Conservation (phyloP, 306 rosid genomes). For the Acacia confusa region DNA sequence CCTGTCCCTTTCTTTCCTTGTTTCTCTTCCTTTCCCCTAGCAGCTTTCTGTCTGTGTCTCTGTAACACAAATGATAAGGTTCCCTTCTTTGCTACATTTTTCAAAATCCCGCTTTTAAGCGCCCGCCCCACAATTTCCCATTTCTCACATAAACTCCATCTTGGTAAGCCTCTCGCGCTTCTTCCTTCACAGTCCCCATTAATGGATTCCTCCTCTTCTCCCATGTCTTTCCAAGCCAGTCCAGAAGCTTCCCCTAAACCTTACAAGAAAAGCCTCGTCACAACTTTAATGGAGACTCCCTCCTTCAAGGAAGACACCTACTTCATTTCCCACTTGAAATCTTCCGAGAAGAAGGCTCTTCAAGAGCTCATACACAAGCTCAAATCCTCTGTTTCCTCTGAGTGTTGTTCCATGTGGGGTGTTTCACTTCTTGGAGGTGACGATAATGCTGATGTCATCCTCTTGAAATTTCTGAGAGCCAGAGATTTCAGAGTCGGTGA, state of each 20-base stretch:
- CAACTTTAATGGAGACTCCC: slow-evolving; percentile 65
- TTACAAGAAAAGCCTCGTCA: slow-evolving; percentile 66
- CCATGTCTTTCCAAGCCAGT: slow-evolving; percentile 42
- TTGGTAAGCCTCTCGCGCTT: slow-evolving; percentile 35
- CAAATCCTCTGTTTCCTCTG: slow-evolving; percentile 39
- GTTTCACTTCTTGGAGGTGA: slow-evolving; percentile 61
- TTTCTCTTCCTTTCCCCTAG: not conserved
- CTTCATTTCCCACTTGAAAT: slow-evolving; percentile 55
- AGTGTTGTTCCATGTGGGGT: slow-evolving; percentile 67
- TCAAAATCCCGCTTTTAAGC: slow-evolving; percentile 22
- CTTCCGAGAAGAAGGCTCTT: slow-evolving; percentile 78
- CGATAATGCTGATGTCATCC: slow-evolving; percentile 77
- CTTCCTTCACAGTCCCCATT: slow-evolving; percentile 26
- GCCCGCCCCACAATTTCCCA: not conserved
- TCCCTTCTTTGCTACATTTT: slow-evolving; percentile 7
- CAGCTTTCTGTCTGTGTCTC: not conserved
- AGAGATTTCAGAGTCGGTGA: slow-evolving; percentile 79
- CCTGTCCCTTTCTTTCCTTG: not conserved
- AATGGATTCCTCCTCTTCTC: slow-evolving; percentile 64
- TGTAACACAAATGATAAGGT: not conserved
- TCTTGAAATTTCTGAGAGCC: slow-evolving; percentile 87
- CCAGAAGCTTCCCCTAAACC: slow-evolving; percentile 68
- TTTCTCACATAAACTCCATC: slow-evolving; percentile 43
- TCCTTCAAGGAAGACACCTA: slow-evolving; percentile 87
- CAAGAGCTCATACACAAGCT: slow-evolving; percentile 69